phyloP scores from a whole-genome alignment of 805 yeast genomes.

The Scheffersomyces stipitis region DNA sequence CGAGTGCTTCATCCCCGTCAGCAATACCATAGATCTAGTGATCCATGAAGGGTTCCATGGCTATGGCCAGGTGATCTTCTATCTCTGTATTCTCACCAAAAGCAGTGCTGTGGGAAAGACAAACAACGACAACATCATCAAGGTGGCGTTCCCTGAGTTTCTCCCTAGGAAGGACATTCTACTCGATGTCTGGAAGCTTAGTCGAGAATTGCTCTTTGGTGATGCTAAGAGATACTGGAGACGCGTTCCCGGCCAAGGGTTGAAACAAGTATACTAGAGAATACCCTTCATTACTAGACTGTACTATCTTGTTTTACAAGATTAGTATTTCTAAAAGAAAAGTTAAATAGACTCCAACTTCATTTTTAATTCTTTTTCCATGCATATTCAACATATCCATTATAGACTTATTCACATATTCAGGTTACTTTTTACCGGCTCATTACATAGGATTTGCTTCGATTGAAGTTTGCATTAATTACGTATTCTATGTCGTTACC shows the following conservation, averaged over 20 bases:
- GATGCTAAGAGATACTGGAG: constrained; percentile 28
- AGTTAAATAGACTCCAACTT: too few species aligned
- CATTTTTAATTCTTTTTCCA: too few species aligned
- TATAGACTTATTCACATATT: too few species aligned
- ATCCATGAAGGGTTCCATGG: constrained; percentile 77
- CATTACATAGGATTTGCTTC: background rate
- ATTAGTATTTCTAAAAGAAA: too few species aligned
- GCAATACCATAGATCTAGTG: constrained; percentile 59
- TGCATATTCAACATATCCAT: too few species aligned
- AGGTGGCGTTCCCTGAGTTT: constrained; percentile 42
- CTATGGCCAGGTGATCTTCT: constrained; percentile 61
- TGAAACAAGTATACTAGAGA: constrained; percentile 18
- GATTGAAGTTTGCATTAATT: constrained; percentile 1
- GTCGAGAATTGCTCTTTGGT: constrained; percentile 39
- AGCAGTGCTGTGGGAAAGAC: constrained; percentile 11
- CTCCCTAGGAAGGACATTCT: constrained; percentile 43
- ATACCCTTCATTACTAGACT: too few species aligned
- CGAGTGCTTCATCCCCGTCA: constrained; percentile 53
- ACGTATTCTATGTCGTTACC: background rate
- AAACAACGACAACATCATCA: constrained; percentile 19
- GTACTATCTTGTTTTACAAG: too few species aligned
- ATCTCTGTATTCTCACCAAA: constrained; percentile 58
- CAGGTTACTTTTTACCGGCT: background rate
- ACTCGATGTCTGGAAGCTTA: constrained; percentile 37
- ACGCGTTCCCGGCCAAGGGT: constrained; percentile 38